Conservation (phyloP, 108 stramenopile genomes). For the Aurantiochytrium sp. region DNA sequence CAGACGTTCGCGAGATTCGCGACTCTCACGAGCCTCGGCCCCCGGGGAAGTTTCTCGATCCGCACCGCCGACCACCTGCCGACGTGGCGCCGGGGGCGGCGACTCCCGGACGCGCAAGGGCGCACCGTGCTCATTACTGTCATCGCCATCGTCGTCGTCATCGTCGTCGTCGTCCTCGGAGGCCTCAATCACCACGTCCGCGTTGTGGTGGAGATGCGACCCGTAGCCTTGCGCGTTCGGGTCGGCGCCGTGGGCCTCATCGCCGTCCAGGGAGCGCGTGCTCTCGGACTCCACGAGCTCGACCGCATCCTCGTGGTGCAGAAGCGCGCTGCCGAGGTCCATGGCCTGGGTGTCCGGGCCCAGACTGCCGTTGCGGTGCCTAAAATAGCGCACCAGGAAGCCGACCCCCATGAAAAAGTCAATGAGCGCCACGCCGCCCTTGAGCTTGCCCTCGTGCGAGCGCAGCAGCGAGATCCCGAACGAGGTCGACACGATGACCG, state of each 20-base stretch:
- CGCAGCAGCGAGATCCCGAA: neutral
- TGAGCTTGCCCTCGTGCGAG: neutral
- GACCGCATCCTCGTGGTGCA: neutral
- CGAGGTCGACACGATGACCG: neutral
- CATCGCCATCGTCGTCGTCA: no score
- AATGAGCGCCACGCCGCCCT: neutral
- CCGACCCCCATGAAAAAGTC: neutral
- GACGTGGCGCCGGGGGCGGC: no score
- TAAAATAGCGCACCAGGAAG: neutral
- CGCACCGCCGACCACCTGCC: no score
- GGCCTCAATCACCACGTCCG: no score
- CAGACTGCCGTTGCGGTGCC: neutral
- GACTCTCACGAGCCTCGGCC: no score
- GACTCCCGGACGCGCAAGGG: no score
- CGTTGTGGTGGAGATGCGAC: no score
- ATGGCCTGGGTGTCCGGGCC: neutral
- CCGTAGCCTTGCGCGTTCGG: neutral
- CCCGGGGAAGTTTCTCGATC: no score
- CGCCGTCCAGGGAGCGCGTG: neutral
- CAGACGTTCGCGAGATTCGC: no score
- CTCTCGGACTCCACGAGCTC: neutral
- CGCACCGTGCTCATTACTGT: no score
- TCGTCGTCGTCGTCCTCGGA: no score
- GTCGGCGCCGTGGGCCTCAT: neutral
- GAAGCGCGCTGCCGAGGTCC: neutral